Evolutionary conservation across 768 basidiomycete genomes (phyloP).

Genomic region (Tricholoma bakamatsutake): DNA sequence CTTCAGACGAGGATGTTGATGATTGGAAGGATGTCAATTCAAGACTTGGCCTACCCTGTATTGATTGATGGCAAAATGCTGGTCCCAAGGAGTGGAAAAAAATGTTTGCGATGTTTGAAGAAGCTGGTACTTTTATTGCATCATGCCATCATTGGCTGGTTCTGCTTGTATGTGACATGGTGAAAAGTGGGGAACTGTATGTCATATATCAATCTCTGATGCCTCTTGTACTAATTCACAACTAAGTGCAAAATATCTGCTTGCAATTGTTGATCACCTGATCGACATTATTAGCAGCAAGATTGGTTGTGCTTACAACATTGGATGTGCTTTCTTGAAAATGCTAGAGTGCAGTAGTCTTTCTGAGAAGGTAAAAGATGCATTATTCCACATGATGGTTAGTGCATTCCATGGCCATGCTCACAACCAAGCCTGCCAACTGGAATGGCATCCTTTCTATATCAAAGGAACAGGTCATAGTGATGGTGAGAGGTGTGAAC

Average conservation of each 20-base stretch:
- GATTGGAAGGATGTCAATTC: background rate
- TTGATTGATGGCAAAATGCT: background rate
- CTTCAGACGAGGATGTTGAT: background rate
- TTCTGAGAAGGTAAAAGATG: conserved; percentile 5
- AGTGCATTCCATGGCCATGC: conserved; percentile 11
- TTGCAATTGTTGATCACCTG: conserved; percentile 8
- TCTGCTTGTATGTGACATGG: background rate
- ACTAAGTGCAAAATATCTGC: background rate
- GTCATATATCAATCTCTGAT: conserved; percentile 11
- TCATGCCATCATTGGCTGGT: conserved; percentile 16
- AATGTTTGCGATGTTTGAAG: conserved; percentile 3
- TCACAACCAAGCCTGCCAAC: too few species aligned
- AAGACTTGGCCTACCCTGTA: background rate
- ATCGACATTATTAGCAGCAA: conserved; percentile 3
- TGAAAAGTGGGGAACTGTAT: background rate
- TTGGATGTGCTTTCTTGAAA: conserved; percentile 21
- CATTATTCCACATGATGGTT: conserved; percentile 5
- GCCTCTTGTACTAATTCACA: background rate
- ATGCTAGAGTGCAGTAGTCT: conserved; percentile 17
- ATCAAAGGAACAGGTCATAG: background rate
- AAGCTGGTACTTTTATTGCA: conserved; percentile 17
- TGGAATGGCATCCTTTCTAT: too few species aligned
- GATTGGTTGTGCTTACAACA: conserved; percentile 10
- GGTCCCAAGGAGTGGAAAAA: background rate
- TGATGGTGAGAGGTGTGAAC: conserved; percentile 17